Percentiles rank a stretch among this genome's conserved stretches.
These are phyloP conservation scores for Blastobotrys proliferans DNA, from an alignment of 1,139 yeast genomes.

Conservation along the genomic window DNA sequence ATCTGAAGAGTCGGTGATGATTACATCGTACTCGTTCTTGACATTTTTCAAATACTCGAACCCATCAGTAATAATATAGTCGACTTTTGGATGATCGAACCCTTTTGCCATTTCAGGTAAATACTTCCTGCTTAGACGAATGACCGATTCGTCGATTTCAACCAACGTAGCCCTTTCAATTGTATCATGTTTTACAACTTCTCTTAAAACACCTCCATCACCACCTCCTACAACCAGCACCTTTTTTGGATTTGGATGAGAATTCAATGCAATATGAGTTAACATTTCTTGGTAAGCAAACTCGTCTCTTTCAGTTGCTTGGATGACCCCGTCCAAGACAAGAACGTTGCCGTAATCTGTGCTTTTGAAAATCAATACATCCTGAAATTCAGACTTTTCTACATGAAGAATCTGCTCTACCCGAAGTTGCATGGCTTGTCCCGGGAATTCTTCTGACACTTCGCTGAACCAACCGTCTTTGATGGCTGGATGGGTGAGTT, in stretches of 20 bases:
- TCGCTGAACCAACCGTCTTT: constrained; percentile 89
- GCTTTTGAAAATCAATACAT: constrained; percentile 81
- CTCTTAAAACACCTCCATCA: constrained; percentile 94
- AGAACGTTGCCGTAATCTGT: constrained; percentile 87
- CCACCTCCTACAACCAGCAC: constrained; percentile 95
- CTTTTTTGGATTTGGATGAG: constrained; percentile 85
- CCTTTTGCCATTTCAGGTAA: constrained; percentile 81
- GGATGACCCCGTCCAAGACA: constrained; percentile 86
- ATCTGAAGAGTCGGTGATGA: constrained; percentile 90
- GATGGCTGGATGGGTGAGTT: constrained; percentile 36
- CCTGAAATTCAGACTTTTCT: constrained; percentile 82
- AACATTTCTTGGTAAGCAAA: constrained; percentile 95
- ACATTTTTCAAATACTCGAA: constrained; percentile 81
- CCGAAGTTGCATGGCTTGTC: constrained; percentile 84
- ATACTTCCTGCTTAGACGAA: constrained; percentile 73
- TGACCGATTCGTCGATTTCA: constrained; percentile 90
- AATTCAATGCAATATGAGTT: constrained; percentile 80
- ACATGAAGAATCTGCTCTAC: constrained; percentile 79
- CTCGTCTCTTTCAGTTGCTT: constrained; percentile 92
- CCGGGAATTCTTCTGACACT: constrained; percentile 85
- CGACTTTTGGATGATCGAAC: constrained; percentile 75
- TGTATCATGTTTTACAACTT: constrained; percentile 77
- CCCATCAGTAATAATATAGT: constrained; percentile 84
- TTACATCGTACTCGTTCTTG: constrained; percentile 71
- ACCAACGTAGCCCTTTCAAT: constrained; percentile 85